Evolutionary conservation across 345 rosid species (phyloP).

Genomic region (Eucalyptus marginata): DNA sequence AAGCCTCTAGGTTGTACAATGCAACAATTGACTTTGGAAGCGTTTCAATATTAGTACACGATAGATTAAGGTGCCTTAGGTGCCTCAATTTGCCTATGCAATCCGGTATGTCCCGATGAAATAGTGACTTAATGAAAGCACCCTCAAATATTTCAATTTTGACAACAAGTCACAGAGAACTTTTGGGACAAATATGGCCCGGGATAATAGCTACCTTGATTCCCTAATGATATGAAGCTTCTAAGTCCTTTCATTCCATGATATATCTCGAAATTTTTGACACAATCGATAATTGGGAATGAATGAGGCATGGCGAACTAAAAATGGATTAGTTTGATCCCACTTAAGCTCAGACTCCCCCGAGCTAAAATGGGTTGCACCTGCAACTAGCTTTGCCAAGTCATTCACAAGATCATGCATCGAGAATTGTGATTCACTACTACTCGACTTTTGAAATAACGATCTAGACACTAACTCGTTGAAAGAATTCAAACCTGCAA

Average conservation of each 20-base stretch:
- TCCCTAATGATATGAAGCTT: fast-evolving
- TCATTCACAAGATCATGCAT: too few relatives aligned
- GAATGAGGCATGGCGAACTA: too few relatives aligned
- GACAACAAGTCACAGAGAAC: background rate
- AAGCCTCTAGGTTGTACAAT: background rate
- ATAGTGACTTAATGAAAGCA: background rate
- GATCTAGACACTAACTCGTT: too few relatives aligned
- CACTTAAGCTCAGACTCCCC: too few relatives aligned
- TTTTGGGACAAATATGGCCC: fast-evolving
- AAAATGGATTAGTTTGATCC: too few relatives aligned
- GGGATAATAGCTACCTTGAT: fast-evolving
- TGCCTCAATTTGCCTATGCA: background rate
- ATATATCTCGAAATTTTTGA: background rate
- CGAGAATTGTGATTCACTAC: too few relatives aligned
- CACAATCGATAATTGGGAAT: fast-evolving
- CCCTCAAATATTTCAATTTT: background rate
- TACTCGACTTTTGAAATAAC: too few relatives aligned
- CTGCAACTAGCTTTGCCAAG: too few relatives aligned
- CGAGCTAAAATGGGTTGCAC: too few relatives aligned
- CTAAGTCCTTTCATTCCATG: background rate
- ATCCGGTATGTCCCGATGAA: fast-evolving
- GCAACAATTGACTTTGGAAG: background rate
- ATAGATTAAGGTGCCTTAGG: background rate
- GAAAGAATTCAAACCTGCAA: too few relatives aligned
- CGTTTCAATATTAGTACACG: fast-evolving